These are phyloP conservation scores for Fusarium pseudocircinatum DNA, from an alignment of 2,329 filamentous ascomycete species.

Conservation along the genomic window DNA sequence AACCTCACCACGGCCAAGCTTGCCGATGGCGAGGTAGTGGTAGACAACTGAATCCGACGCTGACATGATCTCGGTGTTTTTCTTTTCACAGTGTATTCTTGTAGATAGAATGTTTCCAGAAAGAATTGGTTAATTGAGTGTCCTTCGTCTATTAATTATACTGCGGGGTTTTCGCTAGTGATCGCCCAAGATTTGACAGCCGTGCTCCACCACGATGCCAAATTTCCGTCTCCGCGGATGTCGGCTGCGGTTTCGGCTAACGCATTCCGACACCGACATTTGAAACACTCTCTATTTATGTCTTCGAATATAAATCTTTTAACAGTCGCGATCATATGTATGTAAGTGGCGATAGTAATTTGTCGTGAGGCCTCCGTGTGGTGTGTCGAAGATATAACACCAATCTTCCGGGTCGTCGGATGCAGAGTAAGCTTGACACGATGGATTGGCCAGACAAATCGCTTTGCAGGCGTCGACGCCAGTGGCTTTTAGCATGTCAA, in stretches of 20 bases:
- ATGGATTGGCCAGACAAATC: neutral
- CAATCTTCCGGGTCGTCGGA: neutral
- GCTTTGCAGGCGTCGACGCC: neutral
- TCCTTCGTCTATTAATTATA: neutral
- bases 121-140: neutral
- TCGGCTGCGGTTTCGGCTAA: neutral
- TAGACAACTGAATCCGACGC: neutral
- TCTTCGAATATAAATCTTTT: accelerated
- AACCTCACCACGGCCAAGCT: conserved; percentile 10
- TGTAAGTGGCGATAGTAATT: neutral
- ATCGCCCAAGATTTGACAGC: neutral
- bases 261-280: neutral
- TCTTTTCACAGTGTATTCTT: accelerated
- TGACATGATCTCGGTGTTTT: neutral
- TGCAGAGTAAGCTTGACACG: neutral
- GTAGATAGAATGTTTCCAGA: neutral
- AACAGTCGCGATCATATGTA: neutral
- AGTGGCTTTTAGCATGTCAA: neutral
- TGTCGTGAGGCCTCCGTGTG: accelerated
- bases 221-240: neutral
- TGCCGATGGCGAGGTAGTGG: conserved; percentile 22
- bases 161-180: neutral
- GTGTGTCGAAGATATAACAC: neutral
- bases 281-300: accelerated
- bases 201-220: neutral